A percentile compares a stretch with the other conserved stretches of the same genome.
phyloP scores from a whole-genome alignment of 192 early-diverging fungal species.

The Backusella macrospora region DNA sequence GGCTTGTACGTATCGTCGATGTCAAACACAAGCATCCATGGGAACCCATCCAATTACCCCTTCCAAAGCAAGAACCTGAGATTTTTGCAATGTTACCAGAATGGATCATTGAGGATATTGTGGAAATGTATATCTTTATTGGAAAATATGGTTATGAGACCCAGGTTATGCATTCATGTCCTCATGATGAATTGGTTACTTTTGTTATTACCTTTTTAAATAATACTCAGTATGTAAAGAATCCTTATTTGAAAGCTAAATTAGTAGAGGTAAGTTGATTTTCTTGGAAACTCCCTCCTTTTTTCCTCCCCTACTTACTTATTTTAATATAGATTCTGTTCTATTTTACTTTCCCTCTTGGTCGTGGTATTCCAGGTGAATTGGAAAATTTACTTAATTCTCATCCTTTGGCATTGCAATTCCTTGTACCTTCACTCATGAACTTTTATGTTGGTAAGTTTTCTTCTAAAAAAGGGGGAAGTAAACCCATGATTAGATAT shows the following conservation, averaged over 20 bases:
- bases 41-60: slow-evolving; percentile 42
- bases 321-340: slow-evolving; percentile 68
- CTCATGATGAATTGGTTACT: slow-evolving; percentile 54
- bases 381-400: slow-evolving; percentile 68
- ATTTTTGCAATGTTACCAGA: slow-evolving; percentile 85
- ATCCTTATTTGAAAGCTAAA: slow-evolving; percentile 94
- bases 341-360: slow-evolving; percentile 75
- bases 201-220: slow-evolving; percentile 83
- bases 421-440: slow-evolving; percentile 83
- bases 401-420: slow-evolving; percentile 72
- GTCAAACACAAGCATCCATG: slow-evolving; percentile 50
- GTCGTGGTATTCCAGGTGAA: slow-evolving; percentile 58
- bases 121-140: slow-evolving; percentile 78
- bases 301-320: no score
- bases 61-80: slow-evolving; percentile 58
- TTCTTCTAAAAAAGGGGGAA: background rate
- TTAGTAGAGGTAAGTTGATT: slow-evolving; percentile 76
- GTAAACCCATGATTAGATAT: background rate
- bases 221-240: slow-evolving; percentile 82
- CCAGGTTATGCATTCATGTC: slow-evolving; percentile 40
- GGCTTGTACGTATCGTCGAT: slow-evolving; percentile 79
- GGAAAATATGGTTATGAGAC: slow-evolving; percentile 56
- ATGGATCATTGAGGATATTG: slow-evolving; percentile 89
- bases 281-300: slow-evolving; percentile 40
- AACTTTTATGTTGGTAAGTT: slow-evolving; percentile 86